Conservation (phyloP, 371 early-diverging fungal genomes). For the Synchytrium microbalum region DNA sequence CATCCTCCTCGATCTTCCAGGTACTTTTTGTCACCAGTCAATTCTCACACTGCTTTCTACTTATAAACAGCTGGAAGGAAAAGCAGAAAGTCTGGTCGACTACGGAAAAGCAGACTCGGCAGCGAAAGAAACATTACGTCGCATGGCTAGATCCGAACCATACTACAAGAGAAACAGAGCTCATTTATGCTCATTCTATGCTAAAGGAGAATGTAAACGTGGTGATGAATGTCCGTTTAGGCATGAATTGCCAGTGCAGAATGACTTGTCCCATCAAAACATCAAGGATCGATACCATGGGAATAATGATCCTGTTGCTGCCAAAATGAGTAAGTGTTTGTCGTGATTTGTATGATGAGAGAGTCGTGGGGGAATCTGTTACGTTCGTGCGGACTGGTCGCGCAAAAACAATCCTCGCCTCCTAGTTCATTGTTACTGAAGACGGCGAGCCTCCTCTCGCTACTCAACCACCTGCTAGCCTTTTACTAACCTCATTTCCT, state of each 20-base stretch:
- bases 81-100: conserved; percentile 50
- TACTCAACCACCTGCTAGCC: too few species aligned
- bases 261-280: conserved; percentile 79
- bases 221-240: conserved; percentile 73
- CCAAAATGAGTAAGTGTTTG: conserved; percentile 56
- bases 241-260: conserved; percentile 70
- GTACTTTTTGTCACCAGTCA: background rate
- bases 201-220: conserved; percentile 86
- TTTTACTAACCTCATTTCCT: background rate
- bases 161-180: conserved; percentile 86
- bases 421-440: too few species aligned
- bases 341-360: too few species aligned
- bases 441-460: too few species aligned
- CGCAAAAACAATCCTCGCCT: too few species aligned
- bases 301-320: conserved; percentile 87
- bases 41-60: background rate
- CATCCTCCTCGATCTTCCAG: too few species aligned
- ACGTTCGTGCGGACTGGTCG: too few species aligned
- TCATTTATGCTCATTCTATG: conserved; percentile 91
- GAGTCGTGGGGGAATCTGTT: too few species aligned
- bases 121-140: conserved; percentile 70
- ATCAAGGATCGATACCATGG: conserved; percentile 89
- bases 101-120: conserved; percentile 67
- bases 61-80: conserved; percentile 19
- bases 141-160: conserved; percentile 73